Percentiles rank a stretch among this genome's conserved stretches.
These are phyloP conservation scores for Candida chauliodis DNA, from an alignment of 805 yeast genomes.

Conservation along the genomic window DNA sequence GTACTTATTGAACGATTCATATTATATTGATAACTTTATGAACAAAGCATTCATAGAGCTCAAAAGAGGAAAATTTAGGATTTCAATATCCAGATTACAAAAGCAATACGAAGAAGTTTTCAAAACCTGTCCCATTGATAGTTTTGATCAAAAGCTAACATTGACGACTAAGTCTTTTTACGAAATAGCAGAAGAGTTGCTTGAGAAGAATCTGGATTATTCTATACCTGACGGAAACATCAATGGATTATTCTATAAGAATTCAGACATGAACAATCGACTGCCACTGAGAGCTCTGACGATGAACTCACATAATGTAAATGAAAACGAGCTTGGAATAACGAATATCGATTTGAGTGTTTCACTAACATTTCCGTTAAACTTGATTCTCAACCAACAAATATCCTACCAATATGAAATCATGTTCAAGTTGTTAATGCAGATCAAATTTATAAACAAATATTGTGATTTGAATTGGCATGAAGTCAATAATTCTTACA, in stretches of 20 bases:
- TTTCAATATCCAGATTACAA: constrained; percentile 25
- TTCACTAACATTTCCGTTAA: constrained; percentile 82
- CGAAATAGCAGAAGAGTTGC: constrained; percentile 43
- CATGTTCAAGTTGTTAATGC: constrained; percentile 65
- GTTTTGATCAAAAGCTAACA: constrained; percentile 25
- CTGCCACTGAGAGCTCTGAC: constrained; percentile 10
- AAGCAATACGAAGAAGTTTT: constrained; percentile 21
- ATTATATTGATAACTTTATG: constrained; percentile 50
- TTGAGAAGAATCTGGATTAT: constrained; percentile 28
- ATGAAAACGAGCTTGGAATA: constrained; percentile 30
- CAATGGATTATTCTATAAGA: neutral
- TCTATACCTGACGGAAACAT: constrained; percentile 4
- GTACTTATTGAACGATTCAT: constrained; percentile 54
- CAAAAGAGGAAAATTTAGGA: constrained; percentile 34
- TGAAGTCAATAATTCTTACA: constrained; percentile 58
- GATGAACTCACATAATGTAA: constrained; percentile 12
- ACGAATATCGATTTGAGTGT: constrained; percentile 54
- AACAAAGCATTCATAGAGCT: constrained; percentile 51
- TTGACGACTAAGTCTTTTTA: constrained; percentile 46
- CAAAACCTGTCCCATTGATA: constrained; percentile 6
- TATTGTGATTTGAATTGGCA: constrained; percentile 67
- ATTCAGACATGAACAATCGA: constrained; percentile 15
- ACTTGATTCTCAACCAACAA: constrained; percentile 67
- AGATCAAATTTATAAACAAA: constrained; percentile 60
- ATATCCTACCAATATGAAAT: constrained; percentile 75